These are phyloP conservation scores for Fomitopsis pinicola DNA, from an alignment of 1,284 basidiomycete species.

Conservation along the genomic window DNA sequence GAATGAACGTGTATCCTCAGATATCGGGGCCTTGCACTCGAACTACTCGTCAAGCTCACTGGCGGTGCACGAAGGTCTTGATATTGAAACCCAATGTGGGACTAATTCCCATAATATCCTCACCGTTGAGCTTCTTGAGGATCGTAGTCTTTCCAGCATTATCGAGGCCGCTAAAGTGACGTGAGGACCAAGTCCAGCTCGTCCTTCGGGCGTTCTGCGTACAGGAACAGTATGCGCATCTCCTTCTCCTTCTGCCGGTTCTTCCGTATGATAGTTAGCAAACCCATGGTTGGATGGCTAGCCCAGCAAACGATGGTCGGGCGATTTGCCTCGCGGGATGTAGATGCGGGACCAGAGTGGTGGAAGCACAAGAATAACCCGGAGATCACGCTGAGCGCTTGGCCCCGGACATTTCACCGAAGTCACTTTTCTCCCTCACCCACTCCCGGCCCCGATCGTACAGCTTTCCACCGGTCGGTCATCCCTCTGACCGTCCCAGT, in stretches of 20 bases:
- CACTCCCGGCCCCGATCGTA: neutral
- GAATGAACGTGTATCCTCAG: neutral
- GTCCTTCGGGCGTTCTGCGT: constrained; percentile 10
- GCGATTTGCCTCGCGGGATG: neutral
- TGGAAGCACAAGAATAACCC: neutral
- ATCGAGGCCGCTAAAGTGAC: constrained; percentile 79
- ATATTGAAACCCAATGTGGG: constrained; percentile 99
- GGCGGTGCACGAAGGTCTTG: constrained; percentile 88
- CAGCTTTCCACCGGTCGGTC: neutral
- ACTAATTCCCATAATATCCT: constrained; percentile 84
- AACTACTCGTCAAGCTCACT: constrained; percentile 48
- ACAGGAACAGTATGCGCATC: constrained; percentile 96
- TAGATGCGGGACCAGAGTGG: neutral
- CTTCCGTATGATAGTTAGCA: constrained; percentile 97
- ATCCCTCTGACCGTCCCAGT: neutral
- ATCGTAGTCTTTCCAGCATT: constrained; percentile 99
- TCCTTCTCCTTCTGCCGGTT: constrained; percentile 93
- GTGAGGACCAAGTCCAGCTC: neutral
- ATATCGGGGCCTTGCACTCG: neutral
- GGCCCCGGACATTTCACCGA: neutral
- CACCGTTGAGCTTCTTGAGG: constrained; percentile 88
- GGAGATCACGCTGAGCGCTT: neutral
- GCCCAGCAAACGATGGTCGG: neutral
- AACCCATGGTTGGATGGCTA: constrained; percentile 56
- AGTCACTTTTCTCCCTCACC: neutral